Percentiles rank a stretch among this genome's conserved stretches.
phyloP scores from a whole-genome alignment of 1,284 basidiomycete genomes.

The Tetrapyrgos nigripes region DNA sequence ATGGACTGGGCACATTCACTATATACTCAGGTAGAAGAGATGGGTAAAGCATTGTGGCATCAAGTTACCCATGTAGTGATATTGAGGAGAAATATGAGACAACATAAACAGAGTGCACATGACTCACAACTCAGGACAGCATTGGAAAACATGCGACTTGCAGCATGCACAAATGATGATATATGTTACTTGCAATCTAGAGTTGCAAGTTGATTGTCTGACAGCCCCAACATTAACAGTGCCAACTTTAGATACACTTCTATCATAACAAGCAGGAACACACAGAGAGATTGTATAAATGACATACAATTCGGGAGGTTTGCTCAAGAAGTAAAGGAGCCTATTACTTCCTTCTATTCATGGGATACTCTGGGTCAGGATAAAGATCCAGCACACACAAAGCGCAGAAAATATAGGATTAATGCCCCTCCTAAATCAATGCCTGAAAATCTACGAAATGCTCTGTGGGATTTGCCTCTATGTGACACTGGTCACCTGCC shows the following conservation, averaged over 20 bases:
- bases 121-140: neutral
- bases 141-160: constrained; percentile 9
- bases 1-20: constrained; percentile 1
- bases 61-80: constrained; percentile 27
- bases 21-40: no score
- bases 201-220: constrained; percentile 38
- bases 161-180: neutral
- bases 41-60: constrained; percentile 30
- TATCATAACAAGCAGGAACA: constrained; percentile 39
- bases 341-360: constrained; percentile 27
- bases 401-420: neutral
- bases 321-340: constrained; percentile 32
- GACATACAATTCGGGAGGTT: constrained; percentile 28
- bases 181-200: constrained; percentile 29
- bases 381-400: neutral
- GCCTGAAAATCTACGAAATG: constrained; percentile 16
- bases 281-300: no score
- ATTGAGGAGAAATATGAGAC: constrained; percentile 26
- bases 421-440: neutral
- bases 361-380: constrained; percentile 19
- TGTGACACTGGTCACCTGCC: no score
- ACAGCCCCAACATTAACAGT: constrained; percentile 34
- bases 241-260: no score
- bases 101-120: neutral
- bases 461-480: constrained; percentile 23